Evolutionary conservation across 306 rosid genomes (phyloP), one percentile per base, ranked within the genome.

Genomic region (Fagus crenata): DNA sequence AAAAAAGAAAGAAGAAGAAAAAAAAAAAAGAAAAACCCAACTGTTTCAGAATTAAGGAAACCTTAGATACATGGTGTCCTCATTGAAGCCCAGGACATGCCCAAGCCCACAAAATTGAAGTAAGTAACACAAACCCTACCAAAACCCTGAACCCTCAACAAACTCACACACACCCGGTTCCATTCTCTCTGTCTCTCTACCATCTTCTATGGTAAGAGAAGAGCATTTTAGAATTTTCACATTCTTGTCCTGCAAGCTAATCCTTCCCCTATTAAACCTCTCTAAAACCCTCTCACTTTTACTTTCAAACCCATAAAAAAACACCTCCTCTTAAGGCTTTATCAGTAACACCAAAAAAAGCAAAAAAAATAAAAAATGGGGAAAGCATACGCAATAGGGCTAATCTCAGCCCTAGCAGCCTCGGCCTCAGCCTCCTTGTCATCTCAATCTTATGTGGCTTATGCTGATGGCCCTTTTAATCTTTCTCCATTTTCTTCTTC

Each of bases 391-490:
- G 81, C 93, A 49, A 77, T 84, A 2, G 87, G 88, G 31, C 77
- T 92, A 7, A 22, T 92, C 6, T 77, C 97, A 3, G 92, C 92
- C 76, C 76, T 89, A 6, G 92, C 90, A 2, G 90, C 90, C 46
- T 88, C 90, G 1, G 77, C 89, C 22, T 88, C 90, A 0, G 73
- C 95, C 51, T 71, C 80, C 32, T 37, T 82, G 2, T 85, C 90
- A 0, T 85, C 88, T 3, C 71, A 49, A 3, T 54, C 49, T 65
- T 51, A 83, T 22, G 33, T 55, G 28, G 82, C 88, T 12, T 81
- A 74, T 17, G 89, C 96, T n/a, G 96, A 92, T 41, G 84, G 82
- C 4, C 85, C 89, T 76, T 87, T 87, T 85, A 84, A 39, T 60
- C 76, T 81, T 63, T 60, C 87, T n/a, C 75, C 86, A 42, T 78